These are phyloP conservation scores for Fusarium penzigii DNA, from an alignment of 2,329 filamentous ascomycete genomes.

Conservation along the genomic window DNA sequence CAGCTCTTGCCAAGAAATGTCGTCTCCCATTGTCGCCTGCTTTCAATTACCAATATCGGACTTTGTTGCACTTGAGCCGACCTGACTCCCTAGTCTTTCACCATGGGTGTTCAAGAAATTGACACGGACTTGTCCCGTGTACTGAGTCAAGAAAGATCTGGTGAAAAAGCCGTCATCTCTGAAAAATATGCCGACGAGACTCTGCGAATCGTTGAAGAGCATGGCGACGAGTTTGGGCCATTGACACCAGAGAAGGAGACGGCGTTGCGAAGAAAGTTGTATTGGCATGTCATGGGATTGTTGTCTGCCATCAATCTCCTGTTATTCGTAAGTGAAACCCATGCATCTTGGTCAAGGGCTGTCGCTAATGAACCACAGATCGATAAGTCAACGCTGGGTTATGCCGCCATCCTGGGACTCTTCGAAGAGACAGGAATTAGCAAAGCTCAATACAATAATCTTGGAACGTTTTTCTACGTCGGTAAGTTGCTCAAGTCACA, in stretches of 20 bases:
- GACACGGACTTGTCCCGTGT: too few species aligned
- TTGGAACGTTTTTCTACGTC: conserved; percentile 43
- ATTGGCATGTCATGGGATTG: conserved; percentile 33
- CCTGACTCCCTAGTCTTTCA: too few species aligned
- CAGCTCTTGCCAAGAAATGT: too few species aligned
- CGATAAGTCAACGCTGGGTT: conserved; percentile 41
- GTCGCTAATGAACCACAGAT: conserved; percentile 25
- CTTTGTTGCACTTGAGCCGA: too few species aligned
- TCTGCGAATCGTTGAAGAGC: conserved; percentile 35
- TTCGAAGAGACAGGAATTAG: conserved; percentile 41
- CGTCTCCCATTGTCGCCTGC: too few species aligned
- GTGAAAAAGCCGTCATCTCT: conserved; percentile 3
- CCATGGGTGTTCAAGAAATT: too few species aligned
- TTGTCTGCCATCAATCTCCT: conserved; percentile 36
- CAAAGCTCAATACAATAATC: conserved; percentile 40
- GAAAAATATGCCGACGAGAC: conserved; percentile 38
- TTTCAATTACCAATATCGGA: too few species aligned
- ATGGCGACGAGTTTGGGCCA: conserved; percentile 32
- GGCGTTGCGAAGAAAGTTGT: conserved; percentile 33
- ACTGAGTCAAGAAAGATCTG: not conserved
- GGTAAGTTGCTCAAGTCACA: conserved; percentile 26
- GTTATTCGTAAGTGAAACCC: conserved; percentile 33
- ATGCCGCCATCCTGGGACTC: conserved; percentile 39
- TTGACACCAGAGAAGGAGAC: conserved; percentile 35
- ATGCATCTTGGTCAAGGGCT: too few species aligned